phyloP scores from a whole-genome alignment of 768 basidiomycete species.

The Lyophyllum semitale region DNA sequence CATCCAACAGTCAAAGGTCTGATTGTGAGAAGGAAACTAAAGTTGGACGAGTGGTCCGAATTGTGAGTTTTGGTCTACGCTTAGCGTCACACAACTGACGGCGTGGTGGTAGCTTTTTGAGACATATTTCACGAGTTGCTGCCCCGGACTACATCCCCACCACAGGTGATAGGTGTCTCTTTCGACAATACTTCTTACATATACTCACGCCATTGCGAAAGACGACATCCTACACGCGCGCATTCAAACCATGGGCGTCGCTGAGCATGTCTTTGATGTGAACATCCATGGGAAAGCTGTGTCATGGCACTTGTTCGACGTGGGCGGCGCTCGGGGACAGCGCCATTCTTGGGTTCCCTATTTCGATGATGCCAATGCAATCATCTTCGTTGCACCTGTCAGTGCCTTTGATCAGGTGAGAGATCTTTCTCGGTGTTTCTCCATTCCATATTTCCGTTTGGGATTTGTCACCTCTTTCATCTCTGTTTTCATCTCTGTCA shows the following conservation, averaged over 20 bases:
- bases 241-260: slow-evolving; percentile 87
- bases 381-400: slow-evolving; percentile 79
- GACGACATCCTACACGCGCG: slow-evolving; percentile 90
- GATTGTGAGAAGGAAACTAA: slow-evolving; percentile 67
- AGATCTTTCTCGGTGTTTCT: background rate
- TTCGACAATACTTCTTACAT: slow-evolving; percentile 20
- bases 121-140: slow-evolving; percentile 72
- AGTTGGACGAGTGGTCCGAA: slow-evolving; percentile 86
- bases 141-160: slow-evolving; percentile 71
- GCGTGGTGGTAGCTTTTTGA: slow-evolving; percentile 59
- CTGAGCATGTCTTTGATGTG: slow-evolving; percentile 83
- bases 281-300: slow-evolving; percentile 77
- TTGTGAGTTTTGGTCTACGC: slow-evolving; percentile 55
- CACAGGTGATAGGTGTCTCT: slow-evolving; percentile 49
- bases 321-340: slow-evolving; percentile 72
- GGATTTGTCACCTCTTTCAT: background rate
- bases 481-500: slow-evolving; percentile 1
- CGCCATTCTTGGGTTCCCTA: slow-evolving; percentile 81
- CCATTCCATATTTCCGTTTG: background rate
- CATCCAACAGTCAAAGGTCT: slow-evolving; percentile 71
- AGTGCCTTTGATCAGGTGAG: slow-evolving; percentile 78
- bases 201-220: slow-evolving; percentile 32
- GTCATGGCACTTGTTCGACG: slow-evolving; percentile 74
- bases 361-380: slow-evolving; percentile 76
- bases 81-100: slow-evolving; percentile 15